A percentile compares a stretch with the other conserved stretches of the same genome.
phyloP scores from a whole-genome alignment of 768 basidiomycete genomes.

The Astraeus odoratus region DNA sequence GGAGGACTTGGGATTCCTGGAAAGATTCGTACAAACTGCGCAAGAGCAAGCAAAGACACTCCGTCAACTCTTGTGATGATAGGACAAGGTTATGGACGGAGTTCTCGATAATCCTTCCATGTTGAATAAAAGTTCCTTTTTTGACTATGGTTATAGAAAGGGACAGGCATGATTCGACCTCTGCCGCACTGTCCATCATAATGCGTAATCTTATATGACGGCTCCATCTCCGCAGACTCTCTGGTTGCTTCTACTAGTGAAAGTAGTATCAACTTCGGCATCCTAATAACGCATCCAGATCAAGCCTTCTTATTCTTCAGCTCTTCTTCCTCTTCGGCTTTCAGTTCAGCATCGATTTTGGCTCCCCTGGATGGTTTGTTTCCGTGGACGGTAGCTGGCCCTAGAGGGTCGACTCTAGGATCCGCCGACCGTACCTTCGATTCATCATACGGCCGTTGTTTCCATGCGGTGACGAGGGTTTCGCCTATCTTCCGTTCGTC shows the following conservation, averaged over 20 bases:
- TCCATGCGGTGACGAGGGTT: conserved; percentile 28
- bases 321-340: conserved; percentile 43
- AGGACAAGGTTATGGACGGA: neutral
- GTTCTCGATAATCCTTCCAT: neutral
- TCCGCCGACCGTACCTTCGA: conserved; percentile 22
- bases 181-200: too few species aligned
- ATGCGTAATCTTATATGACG: too few species aligned
- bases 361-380: conserved; percentile 54
- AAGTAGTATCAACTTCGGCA: neutral
- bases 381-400: conserved; percentile 45
- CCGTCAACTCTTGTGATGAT: conserved; percentile 17
- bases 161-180: too few species aligned
- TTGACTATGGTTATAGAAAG: too few species aligned
- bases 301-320: conserved; percentile 33
- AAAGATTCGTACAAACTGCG: conserved; percentile 13
- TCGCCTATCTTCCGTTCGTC: conserved; percentile 39
- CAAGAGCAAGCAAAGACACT: conserved; percentile 17
- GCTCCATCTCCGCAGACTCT: too few species aligned
- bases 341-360: conserved; percentile 49
- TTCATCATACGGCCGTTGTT: conserved; percentile 27
- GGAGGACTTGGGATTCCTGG: conserved; percentile 6
- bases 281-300: neutral
- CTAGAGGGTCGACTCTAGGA: conserved; percentile 38
- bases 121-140: neutral
- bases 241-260: neutral